Conservation (phyloP, 2,329 filamentous ascomycete species). For the Penicillium janthinellum region DNA sequence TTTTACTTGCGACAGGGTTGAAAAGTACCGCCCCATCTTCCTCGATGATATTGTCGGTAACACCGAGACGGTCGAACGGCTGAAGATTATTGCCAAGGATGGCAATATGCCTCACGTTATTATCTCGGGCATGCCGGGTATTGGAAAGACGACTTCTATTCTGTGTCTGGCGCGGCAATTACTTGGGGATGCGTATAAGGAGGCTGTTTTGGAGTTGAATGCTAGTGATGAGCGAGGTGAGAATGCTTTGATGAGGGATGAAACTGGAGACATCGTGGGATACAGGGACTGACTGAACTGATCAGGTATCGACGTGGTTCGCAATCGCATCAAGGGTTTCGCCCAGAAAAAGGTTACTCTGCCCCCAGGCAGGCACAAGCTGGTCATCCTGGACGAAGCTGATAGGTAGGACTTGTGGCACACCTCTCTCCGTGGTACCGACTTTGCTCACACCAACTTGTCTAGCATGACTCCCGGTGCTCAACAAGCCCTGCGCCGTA, state of each 20-base stretch:
- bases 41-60: conserved; percentile 97
- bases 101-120: conserved; percentile 99
- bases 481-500: conserved; percentile 89
- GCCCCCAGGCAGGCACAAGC: conserved; percentile 85
- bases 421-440: too few species aligned
- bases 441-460: background rate
- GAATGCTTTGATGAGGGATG: background rate
- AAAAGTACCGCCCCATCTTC: conserved; percentile 94
- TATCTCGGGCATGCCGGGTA: conserved; percentile 98
- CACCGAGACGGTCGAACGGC: conserved; percentile 91
- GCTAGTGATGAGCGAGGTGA: conserved; percentile 88
- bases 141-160: conserved; percentile 96
- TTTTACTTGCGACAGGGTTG: conserved; percentile 67
- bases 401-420: conserved; percentile 61
- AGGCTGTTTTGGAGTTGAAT: conserved; percentile 94
- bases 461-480: conserved; percentile 87
- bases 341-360: conserved; percentile 98
- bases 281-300: background rate
- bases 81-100: conserved; percentile 98
- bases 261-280: background rate
- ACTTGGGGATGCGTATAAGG: conserved; percentile 91
- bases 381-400: conserved; percentile 96
- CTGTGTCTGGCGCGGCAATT: conserved; percentile 90
- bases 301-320: conserved; percentile 89
- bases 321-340: conserved; percentile 97